These are phyloP conservation scores for Casuarina cunninghamiana DNA, from an alignment of 306 rosid species.

Conservation along the genomic window DNA sequence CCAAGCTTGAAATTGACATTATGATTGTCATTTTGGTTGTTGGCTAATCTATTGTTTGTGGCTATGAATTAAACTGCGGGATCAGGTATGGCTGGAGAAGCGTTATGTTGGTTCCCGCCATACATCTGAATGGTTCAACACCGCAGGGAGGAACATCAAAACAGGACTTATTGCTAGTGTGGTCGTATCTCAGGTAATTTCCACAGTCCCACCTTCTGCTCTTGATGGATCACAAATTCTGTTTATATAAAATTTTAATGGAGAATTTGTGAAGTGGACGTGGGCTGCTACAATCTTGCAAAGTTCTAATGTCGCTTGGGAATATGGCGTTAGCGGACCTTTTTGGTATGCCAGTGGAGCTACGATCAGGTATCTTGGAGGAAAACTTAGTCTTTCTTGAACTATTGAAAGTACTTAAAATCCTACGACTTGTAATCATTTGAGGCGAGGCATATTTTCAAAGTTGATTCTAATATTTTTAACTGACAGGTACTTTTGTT, in stretches of 20 bases:
- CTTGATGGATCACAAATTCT: background rate
- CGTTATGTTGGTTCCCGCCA: constrained; percentile 79
- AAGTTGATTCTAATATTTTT: background rate
- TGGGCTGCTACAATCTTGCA: constrained; percentile 96
- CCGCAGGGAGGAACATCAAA: constrained; percentile 93
- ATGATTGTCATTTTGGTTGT: constrained; percentile 3
- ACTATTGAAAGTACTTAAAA: background rate
- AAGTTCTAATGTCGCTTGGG: constrained; percentile 96
- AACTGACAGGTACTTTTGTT: constrained; percentile 71
- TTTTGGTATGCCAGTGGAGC: constrained; percentile 99
- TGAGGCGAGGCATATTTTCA: constrained; percentile 12
- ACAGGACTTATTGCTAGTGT: constrained; percentile 97
- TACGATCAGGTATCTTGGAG: constrained; percentile 70
- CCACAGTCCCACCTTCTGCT: constrained; percentile 11
- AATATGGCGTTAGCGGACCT: constrained; percentile 93
- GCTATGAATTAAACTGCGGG: constrained; percentile 5
- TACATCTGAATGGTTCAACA: constrained; percentile 96
- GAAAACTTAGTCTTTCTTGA: background rate
- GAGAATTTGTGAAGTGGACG: constrained; percentile 67
- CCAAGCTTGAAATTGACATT: background rate
- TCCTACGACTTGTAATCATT: background rate
- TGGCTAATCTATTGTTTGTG: background rate
- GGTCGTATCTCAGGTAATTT: constrained; percentile 82
- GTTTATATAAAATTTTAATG: constrained; percentile 1
- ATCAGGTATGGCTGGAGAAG: constrained; percentile 92